These are phyloP conservation scores for Hypoxylon crocopeplum DNA, from an alignment of 495 filamentous ascomycete genomes.

Conservation along the genomic window DNA sequence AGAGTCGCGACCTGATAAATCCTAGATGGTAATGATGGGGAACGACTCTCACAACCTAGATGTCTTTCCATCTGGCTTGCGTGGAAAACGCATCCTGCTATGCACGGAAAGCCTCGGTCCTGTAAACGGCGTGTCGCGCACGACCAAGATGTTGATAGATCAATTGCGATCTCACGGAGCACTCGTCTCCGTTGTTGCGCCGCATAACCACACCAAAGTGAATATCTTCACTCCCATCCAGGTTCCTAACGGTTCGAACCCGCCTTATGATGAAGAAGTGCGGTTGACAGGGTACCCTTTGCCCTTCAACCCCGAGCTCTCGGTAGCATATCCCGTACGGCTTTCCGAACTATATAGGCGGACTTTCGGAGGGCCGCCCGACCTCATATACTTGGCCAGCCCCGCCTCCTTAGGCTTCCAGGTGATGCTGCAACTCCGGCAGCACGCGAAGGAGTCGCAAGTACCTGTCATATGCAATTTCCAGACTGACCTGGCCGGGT, in stretches of 20 bases:
- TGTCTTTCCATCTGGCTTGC: conserved; percentile 52
- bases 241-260: neutral
- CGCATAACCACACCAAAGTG: conserved; percentile 50
- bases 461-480: conserved; percentile 67
- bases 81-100: conserved; percentile 62
- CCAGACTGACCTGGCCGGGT: conserved; percentile 69
- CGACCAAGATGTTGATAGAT: conserved; percentile 65
- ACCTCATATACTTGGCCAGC: conserved; percentile 68
- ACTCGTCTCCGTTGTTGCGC: conserved; percentile 65
- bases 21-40: conserved; percentile 2
- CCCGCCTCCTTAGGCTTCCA: conserved; percentile 71
- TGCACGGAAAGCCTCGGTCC: conserved; percentile 71
- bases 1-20: too few relatives aligned
- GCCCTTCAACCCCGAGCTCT: conserved; percentile 70
- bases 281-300: conserved; percentile 65
- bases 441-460: conserved; percentile 55
- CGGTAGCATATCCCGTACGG: conserved; percentile 67
- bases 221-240: conserved; percentile 42
- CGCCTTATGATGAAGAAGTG: conserved; percentile 33
- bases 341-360: conserved; percentile 59
- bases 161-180: conserved; percentile 64
- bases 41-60: conserved; percentile 33
- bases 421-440: conserved; percentile 62
- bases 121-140: conserved; percentile 70
- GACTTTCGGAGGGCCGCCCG: conserved; percentile 57